These are phyloP conservation scores for Tympanopsis confertula DNA, from an alignment of 2,329 filamentous ascomycete species.

Conservation along the genomic window DNA sequence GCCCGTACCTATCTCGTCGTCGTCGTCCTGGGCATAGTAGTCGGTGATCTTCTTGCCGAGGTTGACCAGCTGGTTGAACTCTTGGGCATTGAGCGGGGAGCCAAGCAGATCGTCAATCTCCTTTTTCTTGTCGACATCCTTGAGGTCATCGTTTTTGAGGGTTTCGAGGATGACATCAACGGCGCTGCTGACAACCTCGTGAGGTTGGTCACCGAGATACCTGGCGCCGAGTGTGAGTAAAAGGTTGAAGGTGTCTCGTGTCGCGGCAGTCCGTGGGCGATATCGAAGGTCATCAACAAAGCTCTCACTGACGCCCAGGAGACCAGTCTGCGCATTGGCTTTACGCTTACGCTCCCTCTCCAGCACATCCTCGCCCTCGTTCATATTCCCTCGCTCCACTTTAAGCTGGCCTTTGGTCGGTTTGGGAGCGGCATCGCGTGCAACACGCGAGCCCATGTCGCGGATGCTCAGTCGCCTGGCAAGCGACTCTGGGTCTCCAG, in stretches of 20 bases:
- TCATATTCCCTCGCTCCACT: constrained; percentile 63
- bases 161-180: constrained; percentile 85
- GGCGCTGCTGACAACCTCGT: constrained; percentile 83
- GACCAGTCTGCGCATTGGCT: constrained; percentile 61
- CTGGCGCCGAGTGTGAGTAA: constrained; percentile 84
- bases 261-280: constrained; percentile 80
- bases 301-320: constrained; percentile 74
- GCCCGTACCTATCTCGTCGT: constrained; percentile 71
- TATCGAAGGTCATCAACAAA: constrained; percentile 87
- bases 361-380: constrained; percentile 74
- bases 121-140: constrained; percentile 97
- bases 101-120: constrained; percentile 90
- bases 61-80: constrained; percentile 95
- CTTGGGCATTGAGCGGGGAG: constrained; percentile 68
- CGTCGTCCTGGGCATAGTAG: constrained; percentile 91
- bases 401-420: constrained; percentile 47
- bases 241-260: constrained; percentile 83
- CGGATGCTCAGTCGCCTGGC: constrained; percentile 85
- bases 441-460: constrained; percentile 84
- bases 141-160: constrained; percentile 87
- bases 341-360: constrained; percentile 67
- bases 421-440: constrained; percentile 68
- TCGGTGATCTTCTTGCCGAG: constrained; percentile 98
- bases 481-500: constrained; percentile 92
- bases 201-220: constrained; percentile 82